These are phyloP conservation scores for Cytospora chrysosperma DNA, from an alignment of 2,329 filamentous ascomycete genomes.

Conservation along the genomic window DNA sequence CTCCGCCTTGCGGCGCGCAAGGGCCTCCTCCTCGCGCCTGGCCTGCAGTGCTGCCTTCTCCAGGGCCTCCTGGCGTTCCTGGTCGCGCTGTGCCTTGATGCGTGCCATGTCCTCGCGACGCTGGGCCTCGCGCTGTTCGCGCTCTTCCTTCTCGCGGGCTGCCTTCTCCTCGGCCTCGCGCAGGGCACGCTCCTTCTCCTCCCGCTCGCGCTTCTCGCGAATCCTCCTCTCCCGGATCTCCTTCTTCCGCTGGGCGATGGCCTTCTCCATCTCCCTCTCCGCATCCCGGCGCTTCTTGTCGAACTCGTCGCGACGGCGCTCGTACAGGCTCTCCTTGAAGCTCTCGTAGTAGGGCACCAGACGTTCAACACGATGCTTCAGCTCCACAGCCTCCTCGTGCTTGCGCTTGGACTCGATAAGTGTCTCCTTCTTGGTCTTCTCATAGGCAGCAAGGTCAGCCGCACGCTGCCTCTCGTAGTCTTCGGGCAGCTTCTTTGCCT, in stretches of 20 bases:
- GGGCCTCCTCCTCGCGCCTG: slow-evolving; percentile 83
- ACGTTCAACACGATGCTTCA: slow-evolving; percentile 88
- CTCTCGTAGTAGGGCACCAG: slow-evolving; percentile 81
- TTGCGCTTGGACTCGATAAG: slow-evolving; percentile 79
- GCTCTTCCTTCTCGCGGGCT: slow-evolving; percentile 82
- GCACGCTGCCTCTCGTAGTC: slow-evolving; percentile 85
- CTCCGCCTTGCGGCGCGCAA: slow-evolving; percentile 69
- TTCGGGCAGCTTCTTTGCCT: slow-evolving; percentile 82
- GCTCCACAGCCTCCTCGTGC: slow-evolving; percentile 86
- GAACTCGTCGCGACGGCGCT: slow-evolving; percentile 90
- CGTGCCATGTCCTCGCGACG: slow-evolving; percentile 68
- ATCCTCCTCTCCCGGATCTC: slow-evolving; percentile 81
- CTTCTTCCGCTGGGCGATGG: slow-evolving; percentile 84
- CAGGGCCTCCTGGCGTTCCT: slow-evolving; percentile 65
- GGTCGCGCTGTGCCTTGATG: slow-evolving; percentile 63
- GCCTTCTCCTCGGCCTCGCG: slow-evolving; percentile 84
- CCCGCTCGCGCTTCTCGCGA: slow-evolving; percentile 78
- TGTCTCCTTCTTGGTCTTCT: slow-evolving; percentile 73
- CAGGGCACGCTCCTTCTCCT: slow-evolving; percentile 76
- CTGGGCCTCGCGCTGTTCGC: slow-evolving; percentile 75
- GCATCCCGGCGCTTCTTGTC: slow-evolving; percentile 90
- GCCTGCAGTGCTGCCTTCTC: slow-evolving; percentile 69
- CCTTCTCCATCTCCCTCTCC: slow-evolving; percentile 88
- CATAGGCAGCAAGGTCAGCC: slow-evolving; percentile 75
- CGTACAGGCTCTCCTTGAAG: slow-evolving; percentile 79